Evolutionary conservation across 1,139 yeast genomes (phyloP).

Genomic region (Pichia terricola): DNA sequence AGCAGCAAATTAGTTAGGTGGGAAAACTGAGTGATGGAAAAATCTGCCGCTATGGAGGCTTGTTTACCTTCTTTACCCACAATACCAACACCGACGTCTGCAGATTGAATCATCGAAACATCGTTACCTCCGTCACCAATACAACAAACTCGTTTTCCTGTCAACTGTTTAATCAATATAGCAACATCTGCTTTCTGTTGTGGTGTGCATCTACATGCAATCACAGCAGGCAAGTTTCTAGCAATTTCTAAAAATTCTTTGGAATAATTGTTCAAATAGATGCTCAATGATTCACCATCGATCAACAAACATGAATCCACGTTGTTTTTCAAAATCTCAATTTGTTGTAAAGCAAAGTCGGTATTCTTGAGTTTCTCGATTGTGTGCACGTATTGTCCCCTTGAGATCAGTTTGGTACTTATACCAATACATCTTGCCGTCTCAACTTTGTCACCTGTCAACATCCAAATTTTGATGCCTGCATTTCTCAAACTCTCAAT

Average conservation of each 20-base stretch:
- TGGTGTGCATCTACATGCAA: slow-evolving; percentile 97
- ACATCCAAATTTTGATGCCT: slow-evolving; percentile 97
- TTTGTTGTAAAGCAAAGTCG: slow-evolving; percentile 59
- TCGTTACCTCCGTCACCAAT: slow-evolving; percentile 99
- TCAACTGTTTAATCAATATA: slow-evolving; percentile 57
- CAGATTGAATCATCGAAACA: slow-evolving; percentile 97
- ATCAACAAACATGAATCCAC: slow-evolving; percentile 72
- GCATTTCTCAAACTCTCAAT: slow-evolving; percentile 91
- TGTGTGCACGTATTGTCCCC: slow-evolving; percentile 90
- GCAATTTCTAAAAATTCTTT: slow-evolving; percentile 72
- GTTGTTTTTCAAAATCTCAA: slow-evolving; percentile 61
- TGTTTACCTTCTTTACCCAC: slow-evolving; percentile 98
- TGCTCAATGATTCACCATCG: slow-evolving; percentile 85
- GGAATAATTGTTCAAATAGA: slow-evolving; percentile 52
- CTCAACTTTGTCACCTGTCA: slow-evolving; percentile 97
- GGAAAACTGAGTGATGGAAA: slow-evolving; percentile 86
- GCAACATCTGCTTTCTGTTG: slow-evolving; percentile 99
- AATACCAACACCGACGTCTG: slow-evolving; percentile 97
- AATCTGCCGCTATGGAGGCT: slow-evolving; percentile 95
- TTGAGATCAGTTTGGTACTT: slow-evolving; percentile 80
- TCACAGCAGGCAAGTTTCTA: slow-evolving; percentile 75
- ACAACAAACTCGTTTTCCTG: slow-evolving; percentile 89
- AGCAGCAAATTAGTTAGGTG: slow-evolving; percentile 75
- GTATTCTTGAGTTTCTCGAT: slow-evolving; percentile 55
- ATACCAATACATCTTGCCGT: slow-evolving; percentile 96